Conservation (phyloP, 441 rosid species). For the Gossypium lobatum region DNA sequence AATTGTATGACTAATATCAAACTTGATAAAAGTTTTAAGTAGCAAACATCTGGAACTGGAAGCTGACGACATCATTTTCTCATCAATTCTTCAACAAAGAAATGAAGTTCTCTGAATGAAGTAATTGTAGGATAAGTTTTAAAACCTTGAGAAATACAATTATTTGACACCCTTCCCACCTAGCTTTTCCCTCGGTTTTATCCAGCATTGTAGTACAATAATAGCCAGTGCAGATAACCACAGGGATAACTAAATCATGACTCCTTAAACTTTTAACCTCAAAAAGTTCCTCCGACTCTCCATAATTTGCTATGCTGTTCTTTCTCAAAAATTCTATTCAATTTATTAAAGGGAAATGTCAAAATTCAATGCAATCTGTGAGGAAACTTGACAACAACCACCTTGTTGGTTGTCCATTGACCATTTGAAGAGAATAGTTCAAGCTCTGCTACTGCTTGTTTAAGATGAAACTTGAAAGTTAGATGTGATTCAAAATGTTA, state of each 20-base stretch:
- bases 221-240: not conserved
- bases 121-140: not conserved
- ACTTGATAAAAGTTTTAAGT: conserved; percentile 18
- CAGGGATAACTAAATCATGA: not conserved
- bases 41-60: not conserved
- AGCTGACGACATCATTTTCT: not conserved
- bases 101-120: not conserved
- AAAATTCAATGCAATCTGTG: not conserved
- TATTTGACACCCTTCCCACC: not conserved
- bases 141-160: not conserved
- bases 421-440: not conserved
- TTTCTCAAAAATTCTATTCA: not conserved
- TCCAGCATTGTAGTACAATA: not conserved
- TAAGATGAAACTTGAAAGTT: not conserved
- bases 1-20: conserved; percentile 3
- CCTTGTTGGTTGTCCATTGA: not conserved
- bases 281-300: not conserved
- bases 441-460: not conserved
- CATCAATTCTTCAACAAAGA: not conserved
- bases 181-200: not conserved
- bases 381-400: not conserved
- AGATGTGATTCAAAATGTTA: not conserved
- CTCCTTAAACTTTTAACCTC: not conserved
- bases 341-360: not conserved
- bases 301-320: not conserved